phyloP scores from a whole-genome alignment of 768 basidiomycete genomes.

The Lanmaoa rubissima region DNA sequence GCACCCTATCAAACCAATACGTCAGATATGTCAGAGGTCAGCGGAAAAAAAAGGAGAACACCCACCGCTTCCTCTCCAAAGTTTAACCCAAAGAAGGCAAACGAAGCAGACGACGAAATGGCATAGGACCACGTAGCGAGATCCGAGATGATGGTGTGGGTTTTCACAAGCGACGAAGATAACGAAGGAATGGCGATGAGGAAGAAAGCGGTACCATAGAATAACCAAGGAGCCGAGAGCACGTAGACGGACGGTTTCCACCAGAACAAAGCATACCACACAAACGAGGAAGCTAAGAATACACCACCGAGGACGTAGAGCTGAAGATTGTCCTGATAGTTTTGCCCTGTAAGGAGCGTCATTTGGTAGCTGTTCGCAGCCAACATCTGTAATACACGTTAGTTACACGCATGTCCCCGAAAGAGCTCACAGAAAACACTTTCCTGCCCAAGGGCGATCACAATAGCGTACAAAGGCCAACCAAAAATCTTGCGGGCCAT shows the following conservation, averaged over 20 bases:
- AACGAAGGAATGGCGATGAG: slow-evolving; percentile 86
- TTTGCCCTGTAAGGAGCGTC: slow-evolving; percentile 83
- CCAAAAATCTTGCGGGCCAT: slow-evolving; percentile 76
- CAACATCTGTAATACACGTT: slow-evolving; percentile 54
- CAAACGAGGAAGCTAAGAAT: slow-evolving; percentile 79
- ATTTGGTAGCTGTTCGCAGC: slow-evolving; percentile 95
- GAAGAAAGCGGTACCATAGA: slow-evolving; percentile 90
- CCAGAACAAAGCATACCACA: slow-evolving; percentile 91
- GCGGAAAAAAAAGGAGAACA: slow-evolving; percentile 19
- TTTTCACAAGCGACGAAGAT: slow-evolving; percentile 50
- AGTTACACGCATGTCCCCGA: not conserved
- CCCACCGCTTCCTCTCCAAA: slow-evolving; percentile 92
- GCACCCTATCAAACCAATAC: slow-evolving; percentile 56
- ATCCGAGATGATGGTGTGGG: slow-evolving; percentile 68
- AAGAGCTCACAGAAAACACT: slow-evolving; percentile 16
- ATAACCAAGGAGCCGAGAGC: slow-evolving; percentile 84
- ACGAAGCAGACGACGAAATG: slow-evolving; percentile 87
- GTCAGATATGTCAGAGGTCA: slow-evolving; percentile 1
- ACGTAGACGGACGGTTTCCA: slow-evolving; percentile 86
- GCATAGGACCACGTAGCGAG: slow-evolving; percentile 91
- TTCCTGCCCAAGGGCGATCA: slow-evolving; percentile 82
- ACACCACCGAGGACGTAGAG: slow-evolving; percentile 89
- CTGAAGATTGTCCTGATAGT: slow-evolving; percentile 76
- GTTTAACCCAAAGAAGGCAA: slow-evolving; percentile 92
- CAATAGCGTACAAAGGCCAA: slow-evolving; percentile 91